Conservation (phyloP, 2,329 filamentous ascomycete genomes). For the Stagonosporopsis chrysanthemi region DNA sequence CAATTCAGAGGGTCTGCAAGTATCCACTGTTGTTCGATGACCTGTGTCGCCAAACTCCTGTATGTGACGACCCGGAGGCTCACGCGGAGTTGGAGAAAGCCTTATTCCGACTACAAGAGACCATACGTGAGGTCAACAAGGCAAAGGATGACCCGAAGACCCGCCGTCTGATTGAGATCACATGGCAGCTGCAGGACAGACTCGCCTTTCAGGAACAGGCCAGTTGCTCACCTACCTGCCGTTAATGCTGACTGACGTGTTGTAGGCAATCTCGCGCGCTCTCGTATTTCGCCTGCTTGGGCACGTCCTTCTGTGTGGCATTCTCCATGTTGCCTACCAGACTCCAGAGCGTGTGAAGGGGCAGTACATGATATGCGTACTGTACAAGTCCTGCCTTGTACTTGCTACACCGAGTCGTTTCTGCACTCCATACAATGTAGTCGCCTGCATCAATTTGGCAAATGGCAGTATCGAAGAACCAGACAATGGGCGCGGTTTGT, state of each 20-base stretch:
- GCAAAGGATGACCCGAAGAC: conserved; percentile 79
- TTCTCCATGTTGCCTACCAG: conserved; percentile 84
- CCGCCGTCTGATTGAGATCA: conserved; percentile 76
- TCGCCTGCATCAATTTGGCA: conserved; percentile 75
- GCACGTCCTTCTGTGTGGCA: conserved; percentile 80
- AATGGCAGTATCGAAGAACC: conserved; percentile 72
- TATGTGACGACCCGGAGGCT: conserved; percentile 82
- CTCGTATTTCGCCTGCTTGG: conserved; percentile 78
- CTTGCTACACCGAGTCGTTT: conserved; percentile 72
- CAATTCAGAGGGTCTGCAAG: conserved; percentile 89
- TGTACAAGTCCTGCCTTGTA: conserved; percentile 83
- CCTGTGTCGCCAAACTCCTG: conserved; percentile 81
- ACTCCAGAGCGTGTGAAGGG: conserved; percentile 72
- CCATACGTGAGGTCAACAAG: conserved; percentile 80
- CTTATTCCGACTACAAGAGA: conserved; percentile 73
- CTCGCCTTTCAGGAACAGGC: conserved; percentile 78
- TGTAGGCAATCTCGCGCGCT: conserved; percentile 40
- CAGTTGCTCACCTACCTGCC: conserved; percentile 21
- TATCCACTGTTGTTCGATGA: conserved; percentile 89
- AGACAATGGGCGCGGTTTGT: conserved; percentile 75
- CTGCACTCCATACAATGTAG: conserved; percentile 74
- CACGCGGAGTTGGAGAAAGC: conserved; percentile 81
- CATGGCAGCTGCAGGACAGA: conserved; percentile 83
- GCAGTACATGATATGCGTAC: conserved; percentile 81
- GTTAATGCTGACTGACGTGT: conserved; percentile 5